A percentile compares a stretch with the other conserved stretches of the same genome.
Conservation (phyloP, 2,329 filamentous ascomycete species). For the Penicillium sp. region DNA sequence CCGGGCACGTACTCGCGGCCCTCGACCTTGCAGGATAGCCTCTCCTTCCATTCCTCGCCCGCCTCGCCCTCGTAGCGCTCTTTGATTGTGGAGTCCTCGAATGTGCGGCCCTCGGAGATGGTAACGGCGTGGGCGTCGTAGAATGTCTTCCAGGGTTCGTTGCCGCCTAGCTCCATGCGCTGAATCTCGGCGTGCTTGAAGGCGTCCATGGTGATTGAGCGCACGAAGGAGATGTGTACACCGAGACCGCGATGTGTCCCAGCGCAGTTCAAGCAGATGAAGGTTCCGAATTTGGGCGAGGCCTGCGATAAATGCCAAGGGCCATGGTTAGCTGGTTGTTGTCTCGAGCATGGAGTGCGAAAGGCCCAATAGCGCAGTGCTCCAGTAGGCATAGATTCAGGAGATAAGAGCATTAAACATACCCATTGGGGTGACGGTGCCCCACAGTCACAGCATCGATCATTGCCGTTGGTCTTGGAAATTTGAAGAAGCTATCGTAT, state of each 20-base stretch:
- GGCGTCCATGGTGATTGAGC: slow-evolving; percentile 97
- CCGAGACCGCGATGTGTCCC: slow-evolving; percentile 92
- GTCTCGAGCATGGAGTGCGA: neutral
- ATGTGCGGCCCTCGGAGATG: slow-evolving; percentile 67
- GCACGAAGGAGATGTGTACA: slow-evolving; percentile 97
- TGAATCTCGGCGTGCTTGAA: slow-evolving; percentile 93
- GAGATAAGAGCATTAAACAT: slow-evolving; percentile 34
- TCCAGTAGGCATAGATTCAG: neutral
- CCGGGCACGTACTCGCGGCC: slow-evolving; percentile 80
- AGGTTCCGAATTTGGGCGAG: slow-evolving; percentile 94
- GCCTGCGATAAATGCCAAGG: slow-evolving; percentile 47
- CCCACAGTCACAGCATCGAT: slow-evolving; percentile 89
- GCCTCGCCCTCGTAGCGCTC: slow-evolving; percentile 88
- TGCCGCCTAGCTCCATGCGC: slow-evolving; percentile 90
- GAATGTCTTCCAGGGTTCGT: slow-evolving; percentile 82
- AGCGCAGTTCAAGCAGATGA: slow-evolving; percentile 96
- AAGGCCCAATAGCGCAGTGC: neutral
- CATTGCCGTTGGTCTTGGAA: slow-evolving; percentile 87
- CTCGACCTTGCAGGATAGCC: slow-evolving; percentile 83
- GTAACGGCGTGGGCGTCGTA: slow-evolving; percentile 74
- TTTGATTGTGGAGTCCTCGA: slow-evolving; percentile 86
- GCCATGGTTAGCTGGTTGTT: slow-evolving; percentile 1
- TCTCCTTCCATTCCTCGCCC: slow-evolving; percentile 94
- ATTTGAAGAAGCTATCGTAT: slow-evolving; percentile 75
- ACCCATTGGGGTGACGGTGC: slow-evolving; percentile 98